Conservation (phyloP, 148 eudicot species). For the Silene uniflora region DNA sequence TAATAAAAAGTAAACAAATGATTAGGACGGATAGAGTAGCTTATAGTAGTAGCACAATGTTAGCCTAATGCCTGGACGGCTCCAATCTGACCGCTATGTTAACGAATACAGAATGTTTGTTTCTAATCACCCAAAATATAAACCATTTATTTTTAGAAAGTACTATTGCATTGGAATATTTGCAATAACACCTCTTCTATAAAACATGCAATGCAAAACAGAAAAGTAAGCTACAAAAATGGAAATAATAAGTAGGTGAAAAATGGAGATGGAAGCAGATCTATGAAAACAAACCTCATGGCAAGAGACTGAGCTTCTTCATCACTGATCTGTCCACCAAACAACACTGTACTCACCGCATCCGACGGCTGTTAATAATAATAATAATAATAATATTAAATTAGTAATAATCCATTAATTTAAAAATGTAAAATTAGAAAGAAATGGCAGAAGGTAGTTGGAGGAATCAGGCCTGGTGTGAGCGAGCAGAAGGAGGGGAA, state of each 20-base stretch:
- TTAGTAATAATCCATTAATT: not conserved
- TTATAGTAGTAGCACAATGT: too few species aligned
- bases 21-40: too few species aligned
- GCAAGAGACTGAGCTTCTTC: conserved; percentile 72
- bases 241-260: not conserved
- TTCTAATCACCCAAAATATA: too few species aligned
- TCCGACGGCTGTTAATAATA: conserved; percentile 74
- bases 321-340: conserved; percentile 81
- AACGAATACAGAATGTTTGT: too few species aligned
- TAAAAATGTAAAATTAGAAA: not conserved
- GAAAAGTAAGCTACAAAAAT: not conserved
- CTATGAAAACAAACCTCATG: conserved; percentile 33
- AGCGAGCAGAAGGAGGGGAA: conserved; percentile 33
- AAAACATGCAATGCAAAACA: not conserved
- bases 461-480: conserved; percentile 42
- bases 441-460: not conserved
- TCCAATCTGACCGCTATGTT: too few species aligned
- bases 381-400: not conserved
- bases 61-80: too few species aligned
- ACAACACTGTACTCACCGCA: conserved; percentile 72
- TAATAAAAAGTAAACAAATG: too few species aligned
- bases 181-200: too few species aligned
- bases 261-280: not conserved
- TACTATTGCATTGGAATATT: not conserved
- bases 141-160: not conserved